A percentile compares a stretch with the other conserved stretches of the same genome.
Evolutionary conservation across 2,329 filamentous ascomycete genomes (phyloP).

Genomic region (Exserohilum turcica): DNA sequence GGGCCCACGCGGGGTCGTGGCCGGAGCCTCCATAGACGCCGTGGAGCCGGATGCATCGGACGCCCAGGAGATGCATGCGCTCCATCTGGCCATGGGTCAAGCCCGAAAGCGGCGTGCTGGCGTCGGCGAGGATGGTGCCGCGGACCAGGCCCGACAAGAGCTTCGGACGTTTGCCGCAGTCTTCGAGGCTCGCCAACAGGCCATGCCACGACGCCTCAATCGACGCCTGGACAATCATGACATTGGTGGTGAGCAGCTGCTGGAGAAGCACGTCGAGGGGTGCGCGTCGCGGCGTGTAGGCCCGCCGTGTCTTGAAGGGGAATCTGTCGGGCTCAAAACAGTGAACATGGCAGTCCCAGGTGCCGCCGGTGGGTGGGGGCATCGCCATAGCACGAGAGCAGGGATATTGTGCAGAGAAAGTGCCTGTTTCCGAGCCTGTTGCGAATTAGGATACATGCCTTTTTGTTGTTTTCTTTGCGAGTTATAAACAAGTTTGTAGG

Average conservation of each 20-base stretch:
- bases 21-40: neutral
- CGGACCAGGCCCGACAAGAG: neutral
- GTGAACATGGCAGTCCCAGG: neutral
- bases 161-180: neutral
- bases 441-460: no score
- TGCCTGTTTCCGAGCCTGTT: no score
- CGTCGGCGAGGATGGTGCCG: neutral
- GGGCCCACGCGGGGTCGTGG: neutral
- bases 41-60: neutral
- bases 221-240: neutral
- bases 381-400: neutral
- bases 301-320: neutral
- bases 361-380: neutral
- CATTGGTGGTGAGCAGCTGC: neutral
- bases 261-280: neutral
- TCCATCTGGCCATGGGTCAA: neutral
- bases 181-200: neutral
- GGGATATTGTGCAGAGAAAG: neutral
- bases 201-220: neutral
- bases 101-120: neutral
- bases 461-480: no score
- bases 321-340: neutral
- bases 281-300: neutral
- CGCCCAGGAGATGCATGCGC: neutral
- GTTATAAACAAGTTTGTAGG: no score